Percentiles rank a stretch among this genome's conserved stretches.
These are phyloP conservation scores for Sarocladiaceae sp. DNA, from an alignment of 2,329 filamentous ascomycete genomes.

Conservation along the genomic window DNA sequence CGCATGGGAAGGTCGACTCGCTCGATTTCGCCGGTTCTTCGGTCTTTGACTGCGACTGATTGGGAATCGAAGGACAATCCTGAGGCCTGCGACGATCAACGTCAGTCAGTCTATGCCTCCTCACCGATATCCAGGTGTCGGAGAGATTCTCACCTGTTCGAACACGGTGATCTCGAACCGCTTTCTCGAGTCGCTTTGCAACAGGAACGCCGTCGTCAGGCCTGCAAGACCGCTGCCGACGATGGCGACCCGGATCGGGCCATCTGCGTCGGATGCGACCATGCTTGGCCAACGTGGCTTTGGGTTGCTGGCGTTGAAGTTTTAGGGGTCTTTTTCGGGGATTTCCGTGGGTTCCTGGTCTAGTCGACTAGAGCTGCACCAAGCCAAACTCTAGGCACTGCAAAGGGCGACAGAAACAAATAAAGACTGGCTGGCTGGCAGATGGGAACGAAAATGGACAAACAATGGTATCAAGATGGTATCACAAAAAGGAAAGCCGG, in stretches of 20 bases:
- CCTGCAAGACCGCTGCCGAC: constrained; percentile 34
- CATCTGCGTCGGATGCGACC: not conserved
- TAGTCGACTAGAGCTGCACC: too few species aligned
- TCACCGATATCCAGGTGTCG: not conserved
- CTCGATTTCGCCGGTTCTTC: constrained; percentile 23
- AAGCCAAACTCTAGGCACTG: too few species aligned
- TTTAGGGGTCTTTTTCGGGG: too few species aligned
- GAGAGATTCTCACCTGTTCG: constrained; percentile 27
- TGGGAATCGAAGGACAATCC: constrained; percentile 32
- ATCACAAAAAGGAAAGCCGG: too few species aligned
- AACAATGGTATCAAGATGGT: too few species aligned
- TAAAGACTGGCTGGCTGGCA: too few species aligned
- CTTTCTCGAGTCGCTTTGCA: constrained; percentile 24
- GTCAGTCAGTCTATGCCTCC: not conserved
- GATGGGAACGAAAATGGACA: too few species aligned
- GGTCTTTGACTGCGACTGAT: constrained; percentile 30
- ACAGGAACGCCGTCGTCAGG: constrained; percentile 29
- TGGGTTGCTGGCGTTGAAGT: too few species aligned
- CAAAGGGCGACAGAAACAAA: too few species aligned
- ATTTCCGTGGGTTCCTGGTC: not conserved
- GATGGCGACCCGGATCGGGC: constrained; percentile 23
- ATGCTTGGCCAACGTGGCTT: too few species aligned
- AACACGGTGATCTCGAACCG: constrained; percentile 31
- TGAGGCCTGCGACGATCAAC: constrained; percentile 20
- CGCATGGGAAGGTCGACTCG: constrained; percentile 36